Evolutionary conservation across 2,329 filamentous ascomycete species (phyloP), one percentile per base, ranked within the genome.

Genomic region (Paracoccidioides lutzii): DNA sequence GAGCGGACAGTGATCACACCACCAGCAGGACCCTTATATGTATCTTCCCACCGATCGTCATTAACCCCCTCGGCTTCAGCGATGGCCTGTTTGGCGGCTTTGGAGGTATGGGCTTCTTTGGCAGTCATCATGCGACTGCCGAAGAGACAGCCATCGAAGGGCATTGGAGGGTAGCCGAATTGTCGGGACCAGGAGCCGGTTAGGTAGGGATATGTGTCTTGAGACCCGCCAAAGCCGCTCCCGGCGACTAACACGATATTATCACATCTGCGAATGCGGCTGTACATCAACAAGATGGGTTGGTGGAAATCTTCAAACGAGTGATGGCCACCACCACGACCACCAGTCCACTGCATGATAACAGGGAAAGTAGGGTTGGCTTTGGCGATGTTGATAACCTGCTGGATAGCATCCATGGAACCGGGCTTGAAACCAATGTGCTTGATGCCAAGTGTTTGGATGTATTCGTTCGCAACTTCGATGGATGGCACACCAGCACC

Each of bases 1-100:
- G 93, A 98, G 61, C 90, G 83, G 51, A 98, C 93, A 33, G 93
- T 98, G 65, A 98, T 91, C 60, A 98, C 83, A 69, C 93, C 93
- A 65, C 93, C 93, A 56, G 90, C 87, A 32, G 90, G 80, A 15
- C 88, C 88, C 75, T 91, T 89, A 77, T 95, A 95, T 4, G 89
- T 94, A 74, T 90, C 84, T 73, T 95, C 90, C 90, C 90, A 96
- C 62, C 91, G 80, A 59, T 71, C 72, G 66, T 96, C 90, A 52
- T 87, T 85, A 40, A 95, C 77, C 69, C 90, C 90, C 58, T 84
- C 81, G 3, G 90, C 89, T 59, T 90, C 88, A 42, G 88, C 84
- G 64, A 96, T 96, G 41, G 90, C 89, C 73, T 93, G 82, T 77
- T 95, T 95, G 54, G 89, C 90, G 59, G 83, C 85, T 67, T 82